Conservation (phyloP, 371 early-diverging fungal genomes). For the Circinella umbellata region DNA sequence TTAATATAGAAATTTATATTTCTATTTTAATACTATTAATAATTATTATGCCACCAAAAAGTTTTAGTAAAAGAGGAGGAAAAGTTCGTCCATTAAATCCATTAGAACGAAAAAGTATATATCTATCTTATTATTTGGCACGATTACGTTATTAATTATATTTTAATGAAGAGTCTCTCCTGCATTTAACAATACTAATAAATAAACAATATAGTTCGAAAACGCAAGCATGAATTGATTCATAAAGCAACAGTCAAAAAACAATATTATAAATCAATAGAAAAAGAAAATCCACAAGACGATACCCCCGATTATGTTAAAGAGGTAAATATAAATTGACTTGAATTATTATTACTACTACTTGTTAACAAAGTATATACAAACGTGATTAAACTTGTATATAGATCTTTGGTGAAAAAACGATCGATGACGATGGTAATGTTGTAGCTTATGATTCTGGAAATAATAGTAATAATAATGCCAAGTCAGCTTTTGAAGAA, state of each 20-base stretch:
- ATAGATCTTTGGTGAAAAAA: slow-evolving; percentile 66
- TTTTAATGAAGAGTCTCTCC: too few species aligned
- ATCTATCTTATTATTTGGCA: neutral
- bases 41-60: slow-evolving; percentile 12
- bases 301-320: slow-evolving; percentile 57
- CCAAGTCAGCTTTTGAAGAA: slow-evolving; percentile 6
- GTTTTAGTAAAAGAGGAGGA: neutral
- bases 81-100: slow-evolving; percentile 11
- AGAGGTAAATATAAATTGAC: slow-evolving; percentile 29
- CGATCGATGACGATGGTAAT: slow-evolving; percentile 65
- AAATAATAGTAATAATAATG: neutral
- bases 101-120: slow-evolving; percentile 13
- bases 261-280: slow-evolving; percentile 56
- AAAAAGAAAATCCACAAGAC: slow-evolving; percentile 34
- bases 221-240: slow-evolving; percentile 60
- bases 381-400: neutral
- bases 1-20: neutral
- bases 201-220: slow-evolving; percentile 39
- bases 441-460: slow-evolving; percentile 48
- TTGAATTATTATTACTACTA: neutral
- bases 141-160: too few species aligned
- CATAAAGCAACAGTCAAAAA: slow-evolving; percentile 68
- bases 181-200: neutral
- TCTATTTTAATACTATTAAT: neutral
- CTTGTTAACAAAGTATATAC: neutral